Conservation (phyloP, 352 stramenopile species). For the Phytophthora colocasiae region DNA sequence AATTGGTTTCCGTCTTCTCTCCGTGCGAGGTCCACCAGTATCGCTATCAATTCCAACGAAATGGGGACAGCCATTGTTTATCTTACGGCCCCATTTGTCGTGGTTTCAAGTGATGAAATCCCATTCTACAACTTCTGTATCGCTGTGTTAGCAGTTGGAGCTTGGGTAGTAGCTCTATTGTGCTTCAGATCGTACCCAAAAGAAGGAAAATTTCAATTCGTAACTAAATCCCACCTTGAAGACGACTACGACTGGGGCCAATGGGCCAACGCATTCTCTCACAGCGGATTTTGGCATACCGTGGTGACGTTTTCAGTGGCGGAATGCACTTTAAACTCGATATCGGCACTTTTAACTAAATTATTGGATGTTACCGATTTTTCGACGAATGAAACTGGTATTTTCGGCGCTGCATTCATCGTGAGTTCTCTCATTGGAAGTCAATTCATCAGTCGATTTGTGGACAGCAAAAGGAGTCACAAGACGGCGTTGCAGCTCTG, state of each 20-base stretch:
- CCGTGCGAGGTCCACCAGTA: conserved; percentile 66
- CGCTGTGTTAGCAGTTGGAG: conserved; percentile 34
- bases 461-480: conserved; percentile 59
- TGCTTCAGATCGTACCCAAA: conserved; percentile 62
- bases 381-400: conserved; percentile 58
- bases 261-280: conserved; percentile 62
- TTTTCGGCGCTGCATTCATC: conserved; percentile 74
- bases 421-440: conserved; percentile 67
- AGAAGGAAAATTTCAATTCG: conserved; percentile 33
- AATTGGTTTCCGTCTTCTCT: conserved; percentile 78
- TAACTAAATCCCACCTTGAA: conserved; percentile 54
- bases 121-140: conserved; percentile 57
- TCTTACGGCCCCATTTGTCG: conserved; percentile 56
- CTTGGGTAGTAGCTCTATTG: conserved; percentile 27
- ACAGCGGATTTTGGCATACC: conserved; percentile 66
- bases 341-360: conserved; percentile 69
- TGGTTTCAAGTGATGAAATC: conserved; percentile 42
- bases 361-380: conserved; percentile 62
- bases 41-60: conserved; percentile 74
- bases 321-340: conserved; percentile 71
- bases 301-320: conserved; percentile 65
- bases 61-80: conserved; percentile 72
- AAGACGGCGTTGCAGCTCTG: conserved; percentile 60
- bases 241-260: conserved; percentile 79
- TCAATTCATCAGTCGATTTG: conserved; percentile 67